These are phyloP conservation scores for Podospora sp. DNA, from an alignment of 495 filamentous ascomycete genomes.

Conservation along the genomic window DNA sequence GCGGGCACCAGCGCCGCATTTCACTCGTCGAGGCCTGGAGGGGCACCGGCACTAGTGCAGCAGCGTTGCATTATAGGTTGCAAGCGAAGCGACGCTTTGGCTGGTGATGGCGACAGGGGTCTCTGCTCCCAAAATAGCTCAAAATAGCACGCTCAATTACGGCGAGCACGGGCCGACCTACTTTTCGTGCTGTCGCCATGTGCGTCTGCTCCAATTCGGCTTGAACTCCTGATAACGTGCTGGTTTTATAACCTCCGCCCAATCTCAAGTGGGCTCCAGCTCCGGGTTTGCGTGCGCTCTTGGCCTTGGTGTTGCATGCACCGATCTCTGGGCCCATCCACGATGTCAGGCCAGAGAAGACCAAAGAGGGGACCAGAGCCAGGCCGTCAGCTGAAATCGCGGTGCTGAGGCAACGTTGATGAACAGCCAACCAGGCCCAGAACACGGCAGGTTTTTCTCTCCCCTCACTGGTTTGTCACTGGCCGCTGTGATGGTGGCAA, in stretches of 20 bases:
- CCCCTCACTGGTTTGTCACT: no score
- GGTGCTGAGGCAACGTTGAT: not conserved
- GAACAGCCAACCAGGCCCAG: not conserved
- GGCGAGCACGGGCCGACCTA: not conserved
- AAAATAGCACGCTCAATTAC: not conserved
- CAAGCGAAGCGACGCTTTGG: not conserved
- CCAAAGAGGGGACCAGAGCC: not conserved
- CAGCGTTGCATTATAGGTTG: not conserved
- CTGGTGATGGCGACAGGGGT: not conserved
- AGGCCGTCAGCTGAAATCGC: not conserved
- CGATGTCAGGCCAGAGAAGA: not conserved
- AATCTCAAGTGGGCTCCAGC: not conserved
- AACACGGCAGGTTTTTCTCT: not conserved
- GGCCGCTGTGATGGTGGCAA: not conserved
- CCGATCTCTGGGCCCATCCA: not conserved
- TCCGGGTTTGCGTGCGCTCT: not conserved
- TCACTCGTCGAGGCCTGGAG: not conserved
- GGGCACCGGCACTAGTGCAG: not conserved
- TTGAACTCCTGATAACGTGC: not conserved
- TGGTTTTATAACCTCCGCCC: not conserved
- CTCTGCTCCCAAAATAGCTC: not conserved
- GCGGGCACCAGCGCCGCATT: not conserved
- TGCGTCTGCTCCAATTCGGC: not conserved
- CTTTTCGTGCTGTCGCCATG: not conserved
- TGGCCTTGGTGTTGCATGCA: not conserved